Base-by-base conservation (phyloP, 2,329 filamentous ascomycete species). In the Alternaria novae-zelandiae region DNA sequence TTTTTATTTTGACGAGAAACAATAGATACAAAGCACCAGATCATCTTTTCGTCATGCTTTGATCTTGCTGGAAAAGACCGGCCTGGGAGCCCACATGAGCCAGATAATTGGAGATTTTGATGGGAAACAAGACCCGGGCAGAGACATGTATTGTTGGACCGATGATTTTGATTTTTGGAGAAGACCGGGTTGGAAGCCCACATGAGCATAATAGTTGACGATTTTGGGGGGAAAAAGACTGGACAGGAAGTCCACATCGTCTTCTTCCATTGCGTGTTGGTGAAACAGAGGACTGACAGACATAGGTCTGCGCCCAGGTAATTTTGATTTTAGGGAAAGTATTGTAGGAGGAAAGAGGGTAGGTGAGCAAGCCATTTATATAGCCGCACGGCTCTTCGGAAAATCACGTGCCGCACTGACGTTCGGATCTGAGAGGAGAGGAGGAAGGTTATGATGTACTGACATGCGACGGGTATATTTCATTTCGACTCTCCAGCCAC, bases 401-500 rank as follows among this genome's bases (percentile, higher is more conserved):
- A 17, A 4, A 3, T 41, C 36, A 41, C n/a, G 36, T 41, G 36
- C 0, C 6, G 36, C 36, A 17, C 36, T 17, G 8, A 17, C n/a
- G 3, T 17, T 17, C 2, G 36, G 5, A 17, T 41, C 9, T 17
- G n/a, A 3, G n/a, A 41, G 36, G 15, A 41, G 36, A 41, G 36
- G 32, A 41, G 32, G 36, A 10, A 25, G 36, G 36, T 49, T 3
- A 17, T 26, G 21, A 43, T 25, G 17, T 23, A 36, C 15, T 9
- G 41, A 49, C 17, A 44, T 51, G 59, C 43, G 25, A 47, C 23
- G 55, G 47, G 59, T 59, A 62, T 62, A 62, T 62, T 59, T 59
- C 28, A 54, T 62, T 54, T 46, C 59, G 17, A 46, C 13, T 44
- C 36, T 20, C 53, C 53, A 55, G 5, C 12, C 30, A 26, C 57